Evolutionary conservation across 2,329 filamentous ascomycete genomes (phyloP).

Genomic region (Apiospora kogelbergensis): DNA sequence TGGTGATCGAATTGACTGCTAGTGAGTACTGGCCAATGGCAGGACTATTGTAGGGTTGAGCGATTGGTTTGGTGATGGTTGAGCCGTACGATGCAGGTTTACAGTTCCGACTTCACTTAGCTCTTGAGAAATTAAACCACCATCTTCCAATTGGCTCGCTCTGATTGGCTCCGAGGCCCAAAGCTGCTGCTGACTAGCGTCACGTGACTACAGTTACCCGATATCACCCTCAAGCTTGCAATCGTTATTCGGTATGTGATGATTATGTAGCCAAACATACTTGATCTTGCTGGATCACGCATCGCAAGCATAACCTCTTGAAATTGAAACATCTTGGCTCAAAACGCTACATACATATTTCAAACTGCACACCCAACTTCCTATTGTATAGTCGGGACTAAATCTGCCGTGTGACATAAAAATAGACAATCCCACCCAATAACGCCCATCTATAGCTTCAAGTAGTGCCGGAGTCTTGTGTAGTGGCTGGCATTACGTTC

Average conservation of each 20-base stretch:
- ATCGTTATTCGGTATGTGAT: neutral
- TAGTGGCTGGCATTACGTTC: neutral
- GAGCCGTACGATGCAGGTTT: constrained; percentile 36
- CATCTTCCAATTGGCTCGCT: constrained; percentile 48
- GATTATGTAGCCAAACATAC: neutral
- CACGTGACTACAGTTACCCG: constrained; percentile 25
- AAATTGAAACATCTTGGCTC: neutral
- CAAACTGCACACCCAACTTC: neutral
- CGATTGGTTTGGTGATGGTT: constrained; percentile 30
- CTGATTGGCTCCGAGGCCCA: constrained; percentile 43
- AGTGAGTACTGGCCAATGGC: constrained; percentile 38
- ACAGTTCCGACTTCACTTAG: constrained; percentile 33
- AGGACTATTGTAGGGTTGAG: constrained; percentile 34
- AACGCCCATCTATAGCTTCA: neutral
- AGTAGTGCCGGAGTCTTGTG: neutral
- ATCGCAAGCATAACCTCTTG: neutral
- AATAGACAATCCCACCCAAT: neutral
- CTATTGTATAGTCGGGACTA: neutral
- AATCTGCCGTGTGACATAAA: neutral
- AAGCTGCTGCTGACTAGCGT: constrained; percentile 18
- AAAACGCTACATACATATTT: neutral
- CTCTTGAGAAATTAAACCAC: constrained; percentile 39
- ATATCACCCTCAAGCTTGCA: neutral
- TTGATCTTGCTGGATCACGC: neutral
- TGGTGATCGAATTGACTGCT: constrained; percentile 42